These are phyloP conservation scores for Haplosporangium gracile DNA, from an alignment of 192 early-diverging fungal species.

Conservation along the genomic window DNA sequence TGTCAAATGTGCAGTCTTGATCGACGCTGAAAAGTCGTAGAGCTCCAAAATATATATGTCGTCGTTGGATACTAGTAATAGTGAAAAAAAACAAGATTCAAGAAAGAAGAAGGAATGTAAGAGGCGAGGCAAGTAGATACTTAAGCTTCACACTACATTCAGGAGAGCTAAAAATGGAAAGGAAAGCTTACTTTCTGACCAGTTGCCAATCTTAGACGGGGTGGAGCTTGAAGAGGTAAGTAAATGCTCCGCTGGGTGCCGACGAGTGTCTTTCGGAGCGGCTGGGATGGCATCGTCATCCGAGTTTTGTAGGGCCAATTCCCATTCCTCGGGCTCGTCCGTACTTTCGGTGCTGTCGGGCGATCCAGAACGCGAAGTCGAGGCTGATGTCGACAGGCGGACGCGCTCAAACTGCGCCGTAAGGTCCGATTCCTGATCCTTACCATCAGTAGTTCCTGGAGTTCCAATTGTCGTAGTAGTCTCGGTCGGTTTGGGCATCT, in stretches of 20 bases:
- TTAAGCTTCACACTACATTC: background rate
- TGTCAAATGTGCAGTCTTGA: conserved; percentile 78
- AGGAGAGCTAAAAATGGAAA: background rate
- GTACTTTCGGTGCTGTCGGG: conserved; percentile 14
- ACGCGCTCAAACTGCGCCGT: conserved; percentile 11
- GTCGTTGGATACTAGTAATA: conserved; percentile 19
- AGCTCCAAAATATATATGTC: conserved; percentile 64
- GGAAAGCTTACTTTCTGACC: conserved; percentile 38
- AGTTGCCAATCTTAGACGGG: conserved; percentile 24
- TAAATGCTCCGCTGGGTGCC: conserved; percentile 37
- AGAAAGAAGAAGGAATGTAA: background rate
- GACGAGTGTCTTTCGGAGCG: conserved; percentile 3
- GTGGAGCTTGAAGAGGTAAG: background rate
- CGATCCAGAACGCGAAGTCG: background rate
- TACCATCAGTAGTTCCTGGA: background rate
- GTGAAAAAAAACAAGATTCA: background rate
- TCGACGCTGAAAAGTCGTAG: conserved; percentile 72
- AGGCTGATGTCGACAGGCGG: background rate
- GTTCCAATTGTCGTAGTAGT: background rate
- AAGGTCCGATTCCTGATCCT: conserved; percentile 1
- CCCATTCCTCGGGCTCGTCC: conserved; percentile 52
- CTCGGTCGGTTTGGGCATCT: background rate
- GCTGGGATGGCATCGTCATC: conserved; percentile 40
- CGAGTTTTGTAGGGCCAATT: conserved; percentile 36
- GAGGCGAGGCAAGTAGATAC: too few relatives aligned